Percentiles rank a stretch among this genome's conserved stretches.
phyloP scores from a whole-genome alignment of 2,329 filamentous ascomycete species.

The Paraconiothyrium brasiliense region DNA sequence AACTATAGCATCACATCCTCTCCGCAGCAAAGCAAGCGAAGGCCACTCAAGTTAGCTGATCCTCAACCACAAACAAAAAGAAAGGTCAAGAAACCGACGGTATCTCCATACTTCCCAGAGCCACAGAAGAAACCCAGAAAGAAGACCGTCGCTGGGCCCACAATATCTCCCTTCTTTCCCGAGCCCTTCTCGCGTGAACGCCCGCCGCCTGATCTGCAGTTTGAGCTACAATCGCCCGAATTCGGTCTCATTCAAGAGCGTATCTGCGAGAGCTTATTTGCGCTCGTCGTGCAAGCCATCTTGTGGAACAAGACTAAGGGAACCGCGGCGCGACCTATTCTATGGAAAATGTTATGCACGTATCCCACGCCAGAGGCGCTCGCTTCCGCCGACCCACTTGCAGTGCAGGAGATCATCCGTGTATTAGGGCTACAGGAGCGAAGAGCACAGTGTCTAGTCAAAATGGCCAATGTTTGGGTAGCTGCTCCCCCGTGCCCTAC shows the following conservation, averaged over 20 bases:
- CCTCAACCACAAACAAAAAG: not conserved
- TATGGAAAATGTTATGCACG: slow-evolving; percentile 71
- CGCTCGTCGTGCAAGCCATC: slow-evolving; percentile 81
- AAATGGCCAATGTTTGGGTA: slow-evolving; percentile 75
- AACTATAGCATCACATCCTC: not conserved
- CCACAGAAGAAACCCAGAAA: slow-evolving; percentile 3
- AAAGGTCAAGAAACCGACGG: not conserved
- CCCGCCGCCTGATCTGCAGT: slow-evolving; percentile 30
- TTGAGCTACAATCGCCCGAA: slow-evolving; percentile 29
- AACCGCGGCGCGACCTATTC: slow-evolving; percentile 76
- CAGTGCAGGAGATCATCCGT: slow-evolving; percentile 33
- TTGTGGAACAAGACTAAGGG: slow-evolving; percentile 86
- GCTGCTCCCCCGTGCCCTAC: slow-evolving; percentile 68
- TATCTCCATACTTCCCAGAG: slow-evolving; percentile 9
- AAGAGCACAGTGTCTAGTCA: slow-evolving; percentile 73
- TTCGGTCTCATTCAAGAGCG: slow-evolving; percentile 90
- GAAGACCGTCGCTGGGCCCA: slow-evolving; percentile 6
- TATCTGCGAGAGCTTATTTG: slow-evolving; percentile 78
- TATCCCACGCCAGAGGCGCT: slow-evolving; percentile 75
- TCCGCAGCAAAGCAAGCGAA: not conserved
- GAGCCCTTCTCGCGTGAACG: slow-evolving; percentile 27
- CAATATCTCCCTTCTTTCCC: slow-evolving; percentile 18
- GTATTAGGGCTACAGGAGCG: slow-evolving; percentile 41
- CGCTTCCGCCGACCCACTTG: slow-evolving; percentile 47
- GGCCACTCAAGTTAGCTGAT: not conserved